Evolutionary conservation across 163 green algal species (phyloP), one percentile per base, ranked within the genome.

Genomic region (Scenedesmus sp.): DNA sequence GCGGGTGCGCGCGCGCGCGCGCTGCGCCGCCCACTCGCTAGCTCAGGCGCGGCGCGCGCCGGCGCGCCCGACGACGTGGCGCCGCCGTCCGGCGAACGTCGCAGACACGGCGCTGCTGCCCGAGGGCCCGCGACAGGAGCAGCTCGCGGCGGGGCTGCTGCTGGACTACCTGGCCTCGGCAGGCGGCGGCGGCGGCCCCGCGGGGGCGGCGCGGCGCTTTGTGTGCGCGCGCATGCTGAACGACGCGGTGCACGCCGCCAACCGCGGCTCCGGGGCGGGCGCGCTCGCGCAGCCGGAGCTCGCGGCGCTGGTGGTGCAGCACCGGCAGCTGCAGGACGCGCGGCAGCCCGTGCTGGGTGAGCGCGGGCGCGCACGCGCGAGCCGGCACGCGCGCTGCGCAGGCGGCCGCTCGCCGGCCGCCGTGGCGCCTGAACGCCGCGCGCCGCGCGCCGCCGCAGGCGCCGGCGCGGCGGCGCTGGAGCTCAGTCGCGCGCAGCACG

Each of bases 401-500:
- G 31, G 53, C 17, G 33, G 33, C 54, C 29, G 2, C 54, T 14
- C 33, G 13, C 13, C 10, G 0, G 54, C 13, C 17, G 0, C 54
- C 17, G 48, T 57, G 48, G 22, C 48, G 22, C 48, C 20, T 57
- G 18, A 57, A 63, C 31, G 3, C 15, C 0, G 14, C 10, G 1
- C 54, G 18, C 24, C 18, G 11, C 5, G 17, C 60, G 64, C 54
- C 58, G 33, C 29, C 42, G 28, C 74, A 82, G 36, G 63, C 64
- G 28, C 66, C 81, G 51, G 63, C 45, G 28, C 26, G 24, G 60
- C 31, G 17, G 73, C 82, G 7, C 57, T 74, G 53, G 53, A 54
- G 33, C 45, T 85, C 36, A 24, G 42, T 31, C 64, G 86, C 48
- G 69, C 69, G 22, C 71, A 90, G 44, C 84, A 82, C 13, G 56